Conservation (phyloP, 176 grass and related monocot genomes). For the Oryza brachyantha region DNA sequence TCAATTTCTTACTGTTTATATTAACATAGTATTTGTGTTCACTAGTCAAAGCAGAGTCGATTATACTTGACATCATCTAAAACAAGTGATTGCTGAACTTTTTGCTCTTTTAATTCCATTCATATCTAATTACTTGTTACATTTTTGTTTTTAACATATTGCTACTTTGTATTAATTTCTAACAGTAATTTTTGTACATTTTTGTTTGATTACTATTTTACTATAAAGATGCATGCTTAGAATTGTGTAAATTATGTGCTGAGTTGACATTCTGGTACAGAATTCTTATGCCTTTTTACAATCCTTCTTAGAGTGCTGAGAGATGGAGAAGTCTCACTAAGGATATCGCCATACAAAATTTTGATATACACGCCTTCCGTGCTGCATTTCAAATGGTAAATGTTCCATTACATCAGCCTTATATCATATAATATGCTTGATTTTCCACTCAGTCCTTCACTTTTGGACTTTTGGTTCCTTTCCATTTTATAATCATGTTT, state of each 20-base stretch:
- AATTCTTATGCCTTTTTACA: neutral
- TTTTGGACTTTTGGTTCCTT: constrained; percentile 12
- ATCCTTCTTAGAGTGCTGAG: constrained; percentile 77
- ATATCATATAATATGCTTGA: constrained; percentile 8
- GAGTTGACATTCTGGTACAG: neutral
- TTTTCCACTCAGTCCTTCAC: constrained; percentile 17
- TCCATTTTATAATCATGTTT: constrained; percentile 1
- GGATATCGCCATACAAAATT: constrained; percentile 76
- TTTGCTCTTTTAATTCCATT: neutral
- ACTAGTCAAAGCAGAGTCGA: neutral
- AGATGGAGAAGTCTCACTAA: constrained; percentile 83
- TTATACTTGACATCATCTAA: neutral
- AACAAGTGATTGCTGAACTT: neutral
- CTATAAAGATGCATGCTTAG: neutral
- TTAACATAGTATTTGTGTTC: neutral
- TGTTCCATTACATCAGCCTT: neutral
- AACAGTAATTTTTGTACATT: neutral
- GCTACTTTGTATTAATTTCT: neutral
- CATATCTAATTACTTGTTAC: neutral
- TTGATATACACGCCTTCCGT: constrained; percentile 87
- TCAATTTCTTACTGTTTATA: neutral
- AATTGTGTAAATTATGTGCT: neutral
- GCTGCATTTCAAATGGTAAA: constrained; percentile 89
- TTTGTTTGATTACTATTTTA: neutral
- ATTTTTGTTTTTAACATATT: constrained; percentile 4